phyloP scores from a whole-genome alignment of 192 early-diverging fungal species.

The Pecoramyces ruminantium region DNA sequence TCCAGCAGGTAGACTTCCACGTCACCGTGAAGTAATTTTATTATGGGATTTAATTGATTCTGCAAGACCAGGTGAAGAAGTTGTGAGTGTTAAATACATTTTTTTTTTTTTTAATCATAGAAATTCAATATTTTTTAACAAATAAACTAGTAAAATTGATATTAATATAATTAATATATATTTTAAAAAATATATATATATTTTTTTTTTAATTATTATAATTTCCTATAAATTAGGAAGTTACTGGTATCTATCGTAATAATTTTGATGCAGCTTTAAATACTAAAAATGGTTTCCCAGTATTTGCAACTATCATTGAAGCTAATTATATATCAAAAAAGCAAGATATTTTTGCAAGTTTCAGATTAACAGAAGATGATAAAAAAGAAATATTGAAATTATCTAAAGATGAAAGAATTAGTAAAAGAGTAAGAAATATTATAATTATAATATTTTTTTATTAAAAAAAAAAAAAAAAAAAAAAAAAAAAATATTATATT shows the following conservation, averaged over 20 bases:
- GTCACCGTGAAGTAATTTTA: conserved; percentile 81
- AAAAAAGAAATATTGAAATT: conserved; percentile 54
- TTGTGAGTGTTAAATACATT: conserved; percentile 34
- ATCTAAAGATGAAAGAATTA: conserved; percentile 59
- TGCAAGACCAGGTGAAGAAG: conserved; percentile 88
- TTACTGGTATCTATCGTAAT: conserved; percentile 90
- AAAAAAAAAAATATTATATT: neutral
- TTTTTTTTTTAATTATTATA: neutral
- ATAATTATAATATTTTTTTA: neutral
- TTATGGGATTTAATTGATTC: conserved; percentile 93
- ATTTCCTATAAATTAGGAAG: conserved; percentile 26
- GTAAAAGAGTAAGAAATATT: conserved; percentile 37
- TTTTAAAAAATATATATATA: too few relatives aligned
- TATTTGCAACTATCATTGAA: conserved; percentile 89
- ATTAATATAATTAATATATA: neutral
- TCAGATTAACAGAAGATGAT: conserved; percentile 83
- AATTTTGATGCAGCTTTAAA: conserved; percentile 81
- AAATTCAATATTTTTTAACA: too few relatives aligned
- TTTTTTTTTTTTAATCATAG: too few relatives aligned
- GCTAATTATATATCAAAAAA: conserved; percentile 86
- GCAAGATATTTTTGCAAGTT: conserved; percentile 72
- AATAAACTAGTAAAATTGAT: too few relatives aligned
- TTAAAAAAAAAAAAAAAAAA: neutral
- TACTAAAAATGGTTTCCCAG: conserved; percentile 86
- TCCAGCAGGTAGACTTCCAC: conserved; percentile 82